Percentiles rank a stretch among this genome's conserved stretches.
Evolutionary conservation across 768 basidiomycete species (phyloP).

Genomic region (Mrakia frigida): DNA sequence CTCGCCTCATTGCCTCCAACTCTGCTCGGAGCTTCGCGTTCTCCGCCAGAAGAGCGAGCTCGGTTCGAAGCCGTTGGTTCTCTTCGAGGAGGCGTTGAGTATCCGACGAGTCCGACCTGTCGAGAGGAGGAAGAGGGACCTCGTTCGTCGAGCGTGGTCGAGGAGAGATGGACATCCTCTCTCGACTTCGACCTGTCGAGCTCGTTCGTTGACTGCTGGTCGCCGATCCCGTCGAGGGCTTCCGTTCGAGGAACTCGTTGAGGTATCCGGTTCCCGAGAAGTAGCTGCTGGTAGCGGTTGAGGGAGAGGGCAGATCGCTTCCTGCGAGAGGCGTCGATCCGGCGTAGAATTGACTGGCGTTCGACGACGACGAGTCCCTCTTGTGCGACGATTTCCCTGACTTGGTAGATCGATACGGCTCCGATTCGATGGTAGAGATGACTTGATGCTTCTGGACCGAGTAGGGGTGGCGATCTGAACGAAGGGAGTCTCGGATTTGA

Average conservation of each 20-base stretch:
- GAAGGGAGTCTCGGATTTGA: too few relatives aligned
- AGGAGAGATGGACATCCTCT: neutral
- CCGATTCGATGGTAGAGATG: neutral
- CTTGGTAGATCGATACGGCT: neutral
- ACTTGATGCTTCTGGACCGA: neutral
- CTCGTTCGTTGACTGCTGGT: neutral
- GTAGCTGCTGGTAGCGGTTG: neutral
- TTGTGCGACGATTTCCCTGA: neutral
- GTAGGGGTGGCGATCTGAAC: neutral
- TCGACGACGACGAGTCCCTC: neutral
- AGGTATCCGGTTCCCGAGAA: neutral
- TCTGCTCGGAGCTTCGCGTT: neutral
- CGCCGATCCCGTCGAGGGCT: neutral
- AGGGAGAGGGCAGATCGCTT: neutral
- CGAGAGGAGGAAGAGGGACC: neutral
- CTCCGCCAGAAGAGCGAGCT: neutral
- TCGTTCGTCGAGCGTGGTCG: neutral
- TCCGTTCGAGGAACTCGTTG: conserved; percentile 14
- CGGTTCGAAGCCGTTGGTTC: neutral
- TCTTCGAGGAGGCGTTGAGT: neutral
- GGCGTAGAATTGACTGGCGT: neutral
- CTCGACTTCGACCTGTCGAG: neutral
- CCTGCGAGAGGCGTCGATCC: neutral
- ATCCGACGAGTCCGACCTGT: neutral
- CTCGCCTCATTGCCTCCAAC: neutral